Conservation (phyloP, 768 basidiomycete genomes). For the Piloderma croceum region DNA sequence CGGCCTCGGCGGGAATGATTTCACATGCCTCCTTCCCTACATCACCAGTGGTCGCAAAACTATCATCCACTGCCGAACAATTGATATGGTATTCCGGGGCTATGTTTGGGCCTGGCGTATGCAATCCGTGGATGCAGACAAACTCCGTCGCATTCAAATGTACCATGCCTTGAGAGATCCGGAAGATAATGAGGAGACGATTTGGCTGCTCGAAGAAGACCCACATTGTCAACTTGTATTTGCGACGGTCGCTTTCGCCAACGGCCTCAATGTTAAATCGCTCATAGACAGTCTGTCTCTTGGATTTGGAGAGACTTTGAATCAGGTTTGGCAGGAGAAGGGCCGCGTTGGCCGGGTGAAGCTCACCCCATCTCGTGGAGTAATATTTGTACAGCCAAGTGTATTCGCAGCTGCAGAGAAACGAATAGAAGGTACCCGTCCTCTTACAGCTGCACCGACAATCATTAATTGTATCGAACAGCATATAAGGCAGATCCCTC, state of each 20-base stretch:
- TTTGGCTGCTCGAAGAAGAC: slow-evolving; percentile 6
- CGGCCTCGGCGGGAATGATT: slow-evolving; percentile 1
- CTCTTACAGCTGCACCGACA: too few species aligned
- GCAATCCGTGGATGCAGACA: slow-evolving; percentile 2
- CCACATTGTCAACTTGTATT: slow-evolving; percentile 8
- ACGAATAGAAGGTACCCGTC: background rate
- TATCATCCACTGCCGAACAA: slow-evolving; percentile 11
- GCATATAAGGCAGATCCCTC: too few species aligned
- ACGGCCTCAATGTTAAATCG: slow-evolving; percentile 9
- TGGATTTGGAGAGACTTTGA: slow-evolving; percentile 4
- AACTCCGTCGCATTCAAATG: slow-evolving; percentile 4
- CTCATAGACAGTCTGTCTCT: slow-evolving; percentile 6
- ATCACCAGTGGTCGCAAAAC: slow-evolving; percentile 7
- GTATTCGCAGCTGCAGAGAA: slow-evolving; percentile 3
- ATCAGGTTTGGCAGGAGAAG: slow-evolving; percentile 7
- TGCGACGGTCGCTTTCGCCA: slow-evolving; percentile 10
- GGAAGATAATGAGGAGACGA: slow-evolving; percentile 9
- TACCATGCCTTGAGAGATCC: slow-evolving; percentile 9
- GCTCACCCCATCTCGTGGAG: slow-evolving; percentile 2
- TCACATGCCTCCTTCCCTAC: slow-evolving; percentile 6
- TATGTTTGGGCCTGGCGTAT: slow-evolving; percentile 6
- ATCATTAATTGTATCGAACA: too few species aligned
- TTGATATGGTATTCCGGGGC: slow-evolving; percentile 8
- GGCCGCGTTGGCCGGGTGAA: slow-evolving; percentile 8
- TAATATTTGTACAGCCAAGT: slow-evolving; percentile 4